A percentile compares a stretch with the other conserved stretches of the same genome.
phyloP scores from a whole-genome alignment of 2,329 filamentous ascomycete species.

The Fusarium goolgardi region DNA sequence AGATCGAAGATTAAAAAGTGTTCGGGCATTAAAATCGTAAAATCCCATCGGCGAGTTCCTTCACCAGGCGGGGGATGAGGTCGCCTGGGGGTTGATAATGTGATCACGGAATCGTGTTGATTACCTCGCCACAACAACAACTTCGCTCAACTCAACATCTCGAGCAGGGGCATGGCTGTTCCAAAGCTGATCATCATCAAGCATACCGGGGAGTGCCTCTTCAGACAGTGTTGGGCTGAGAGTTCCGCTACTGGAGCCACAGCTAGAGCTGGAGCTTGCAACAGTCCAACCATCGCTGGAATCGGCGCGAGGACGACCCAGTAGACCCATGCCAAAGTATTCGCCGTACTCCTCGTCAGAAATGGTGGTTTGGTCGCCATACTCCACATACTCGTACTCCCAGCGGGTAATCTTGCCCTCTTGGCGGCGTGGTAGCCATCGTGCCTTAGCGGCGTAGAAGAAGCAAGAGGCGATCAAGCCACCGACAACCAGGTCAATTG shows the following conservation, averaged over 20 bases:
- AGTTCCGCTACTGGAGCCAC: conserved; percentile 61
- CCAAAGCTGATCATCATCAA: conserved; percentile 51
- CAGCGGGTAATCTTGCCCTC: conserved; percentile 87
- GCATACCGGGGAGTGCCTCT: conserved; percentile 53
- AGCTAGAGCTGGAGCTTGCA: conserved; percentile 82
- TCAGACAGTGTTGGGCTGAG: conserved; percentile 63
- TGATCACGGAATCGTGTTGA: conserved; percentile 14
- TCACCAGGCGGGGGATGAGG: conserved; percentile 30
- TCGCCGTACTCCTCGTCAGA: conserved; percentile 61
- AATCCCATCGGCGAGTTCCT: conserved; percentile 22
- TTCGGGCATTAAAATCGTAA: conserved; percentile 49
- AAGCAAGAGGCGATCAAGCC: conserved; percentile 80
- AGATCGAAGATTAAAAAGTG: conserved; percentile 50
- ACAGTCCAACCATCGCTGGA: conserved; percentile 92
- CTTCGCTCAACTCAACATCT: conserved; percentile 60
- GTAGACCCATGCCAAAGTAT: conserved; percentile 60
- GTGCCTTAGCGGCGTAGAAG: conserved; percentile 84
- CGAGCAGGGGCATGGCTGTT: conserved; percentile 47
- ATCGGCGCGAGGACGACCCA: conserved; percentile 57
- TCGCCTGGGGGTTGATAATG: conserved; percentile 16
- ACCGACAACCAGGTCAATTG: conserved; percentile 89
- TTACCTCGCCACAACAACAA: conserved; percentile 57
- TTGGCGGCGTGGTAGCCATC: conserved; percentile 85
- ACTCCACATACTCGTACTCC: conserved; percentile 95
- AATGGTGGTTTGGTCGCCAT: conserved; percentile 70